Evolutionary conservation across 805 yeast genomes (phyloP).

Genomic region (Nakazawaea molendinolei): DNA sequence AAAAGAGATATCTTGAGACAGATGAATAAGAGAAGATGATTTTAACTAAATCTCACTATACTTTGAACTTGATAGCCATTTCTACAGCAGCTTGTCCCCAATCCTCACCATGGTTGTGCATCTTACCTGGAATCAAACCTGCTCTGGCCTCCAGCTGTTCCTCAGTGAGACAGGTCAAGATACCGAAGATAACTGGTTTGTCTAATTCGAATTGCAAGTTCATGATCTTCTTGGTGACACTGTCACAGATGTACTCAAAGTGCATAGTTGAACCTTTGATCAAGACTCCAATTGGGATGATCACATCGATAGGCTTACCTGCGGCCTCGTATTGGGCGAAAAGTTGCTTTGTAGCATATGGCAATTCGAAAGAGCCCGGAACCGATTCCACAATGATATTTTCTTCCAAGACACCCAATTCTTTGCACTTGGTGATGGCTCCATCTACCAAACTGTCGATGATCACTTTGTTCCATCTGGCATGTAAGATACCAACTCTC

Average conservation of each 20-base stretch:
- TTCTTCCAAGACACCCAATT: conserved; percentile 65
- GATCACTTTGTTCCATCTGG: conserved; percentile 85
- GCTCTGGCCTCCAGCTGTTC: conserved; percentile 93
- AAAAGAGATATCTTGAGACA: conserved; percentile 67
- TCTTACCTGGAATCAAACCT: conserved; percentile 64
- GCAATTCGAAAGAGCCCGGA: conserved; percentile 94
- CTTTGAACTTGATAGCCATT: conserved; percentile 54
- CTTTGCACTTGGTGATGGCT: conserved; percentile 50
- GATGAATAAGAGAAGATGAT: conserved; percentile 35
- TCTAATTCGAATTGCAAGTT: conserved; percentile 59
- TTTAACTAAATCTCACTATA: neutral
- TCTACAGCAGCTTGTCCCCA: conserved; percentile 99
- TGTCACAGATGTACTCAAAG: conserved; percentile 93
- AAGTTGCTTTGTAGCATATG: conserved; percentile 63
- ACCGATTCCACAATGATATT: conserved; percentile 80
- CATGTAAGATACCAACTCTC: conserved; percentile 83
- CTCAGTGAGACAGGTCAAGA: conserved; percentile 87
- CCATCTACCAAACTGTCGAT: conserved; percentile 79
- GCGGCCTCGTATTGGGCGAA: conserved; percentile 34
- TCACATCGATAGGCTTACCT: conserved; percentile 62
- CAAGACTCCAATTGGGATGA: conserved; percentile 89
- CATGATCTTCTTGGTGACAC: conserved; percentile 84
- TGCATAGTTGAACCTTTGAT: conserved; percentile 98
- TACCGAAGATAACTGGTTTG: conserved; percentile 87
- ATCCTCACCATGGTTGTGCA: conserved; percentile 96